Evolutionary conservation across 169 alveolate species (phyloP), one percentile per base, ranked within the genome.

Genomic region (Cryptosporidium xiaoi): DNA sequence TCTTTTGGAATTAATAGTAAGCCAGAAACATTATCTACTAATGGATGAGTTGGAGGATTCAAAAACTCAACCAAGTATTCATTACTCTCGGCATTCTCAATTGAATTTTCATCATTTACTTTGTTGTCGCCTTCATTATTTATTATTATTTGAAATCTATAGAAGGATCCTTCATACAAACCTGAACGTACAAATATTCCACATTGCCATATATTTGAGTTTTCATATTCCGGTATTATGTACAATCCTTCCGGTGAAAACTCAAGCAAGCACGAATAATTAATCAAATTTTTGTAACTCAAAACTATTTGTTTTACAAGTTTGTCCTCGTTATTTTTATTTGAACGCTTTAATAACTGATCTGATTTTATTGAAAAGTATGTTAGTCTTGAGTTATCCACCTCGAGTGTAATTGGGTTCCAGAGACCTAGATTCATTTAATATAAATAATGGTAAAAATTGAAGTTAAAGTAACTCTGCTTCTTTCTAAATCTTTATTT

Each of bases 111-210:
- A 40, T 40, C 48, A n/a, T 77, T 66, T 4, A 66, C 27, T 27
- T 18, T 18, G 1, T 53, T 51, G 18, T 77, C 87, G 24, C 51
- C 65, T 12, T 77, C 51, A 13, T 20, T 12, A 10, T 68, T 48
- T 44, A 77, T 29, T 40, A 58, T 71, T 36, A 77, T 77, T 40
- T 77, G 69, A 62, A 77, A 77, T 53, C 87, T 56, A 33, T 77
- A 77, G 24, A 77, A 77, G 16, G 87, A 60, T 5, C 71, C 77
- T 8, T 53, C 71, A 77, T 77, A 77, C 29, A 77, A 27, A 16
- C 87, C 87, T 24, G 87, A 56, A 10, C 87, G 69, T 20, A 77
- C 77, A 60, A 77, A 77, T 34, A 77, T 77, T 12, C 87, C 87
- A 31, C 87, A 71, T 24, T 77, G 87, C 87, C 87, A 77, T 40